Conservation (phyloP, 2,329 filamentous ascomycete genomes). For the Amesomyces nigricolor region DNA sequence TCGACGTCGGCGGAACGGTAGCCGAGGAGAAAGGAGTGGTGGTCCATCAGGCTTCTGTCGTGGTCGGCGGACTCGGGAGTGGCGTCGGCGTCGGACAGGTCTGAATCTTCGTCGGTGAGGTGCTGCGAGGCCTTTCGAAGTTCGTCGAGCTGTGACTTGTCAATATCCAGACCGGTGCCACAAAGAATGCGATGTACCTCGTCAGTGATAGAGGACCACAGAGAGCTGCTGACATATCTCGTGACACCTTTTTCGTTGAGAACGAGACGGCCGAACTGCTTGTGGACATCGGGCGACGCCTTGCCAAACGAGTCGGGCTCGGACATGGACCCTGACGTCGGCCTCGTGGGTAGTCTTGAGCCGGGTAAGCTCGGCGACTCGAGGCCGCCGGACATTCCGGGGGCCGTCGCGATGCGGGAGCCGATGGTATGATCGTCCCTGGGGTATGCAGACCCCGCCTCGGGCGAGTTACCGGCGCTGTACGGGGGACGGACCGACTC, state of each 20-base stretch:
- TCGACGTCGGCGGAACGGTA: slow-evolving; percentile 67
- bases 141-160: slow-evolving; percentile 34
- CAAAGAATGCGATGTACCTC: slow-evolving; percentile 45
- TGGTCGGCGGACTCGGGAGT: slow-evolving; percentile 42
- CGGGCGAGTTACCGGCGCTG: slow-evolving; percentile 36
- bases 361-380: slow-evolving; percentile 19
- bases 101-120: slow-evolving; percentile 49
- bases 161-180: not conserved
- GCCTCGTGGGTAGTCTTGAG: slow-evolving; percentile 18
- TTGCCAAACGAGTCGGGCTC: slow-evolving; percentile 19
- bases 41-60: slow-evolving; percentile 39
- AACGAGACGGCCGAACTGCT: slow-evolving; percentile 62
- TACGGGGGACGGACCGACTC: slow-evolving; percentile 40
- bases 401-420: not conserved
- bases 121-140: slow-evolving; percentile 46
- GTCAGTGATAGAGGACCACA: slow-evolving; percentile 71
- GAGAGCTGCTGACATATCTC: slow-evolving; percentile 69
- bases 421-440: slow-evolving; percentile 25
- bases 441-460: slow-evolving; percentile 23
- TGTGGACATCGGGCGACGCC: slow-evolving; percentile 38
- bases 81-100: slow-evolving; percentile 56
- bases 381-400: slow-evolving; percentile 10
- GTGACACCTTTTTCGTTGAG: slow-evolving; percentile 63
- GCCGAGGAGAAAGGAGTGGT: slow-evolving; percentile 68
- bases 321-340: slow-evolving; percentile 19